phyloP scores from a whole-genome alignment of 1,139 yeast genomes.

The Candida mesenterica region DNA sequence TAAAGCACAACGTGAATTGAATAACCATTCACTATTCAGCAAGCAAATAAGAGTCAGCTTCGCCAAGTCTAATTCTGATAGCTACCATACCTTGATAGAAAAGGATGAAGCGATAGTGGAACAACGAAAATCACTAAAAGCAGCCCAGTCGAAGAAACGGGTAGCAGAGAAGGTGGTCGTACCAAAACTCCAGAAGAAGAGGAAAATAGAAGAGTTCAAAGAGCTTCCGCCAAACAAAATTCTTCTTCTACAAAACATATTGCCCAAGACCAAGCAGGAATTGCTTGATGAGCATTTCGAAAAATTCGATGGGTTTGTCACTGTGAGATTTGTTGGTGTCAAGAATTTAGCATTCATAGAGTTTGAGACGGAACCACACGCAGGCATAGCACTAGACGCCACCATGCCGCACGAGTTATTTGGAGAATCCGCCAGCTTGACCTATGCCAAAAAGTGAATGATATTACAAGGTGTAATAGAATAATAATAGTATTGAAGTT shows the following conservation, averaged over 20 bases:
- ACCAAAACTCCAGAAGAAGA: conserved; percentile 14
- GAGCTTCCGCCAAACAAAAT: conserved; percentile 66
- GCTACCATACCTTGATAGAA: conserved; percentile 12
- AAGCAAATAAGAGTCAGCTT: conserved; percentile 48
- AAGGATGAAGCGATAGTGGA: conserved; percentile 18
- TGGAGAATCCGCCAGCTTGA: conserved; percentile 26
- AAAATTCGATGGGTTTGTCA: conserved; percentile 56
- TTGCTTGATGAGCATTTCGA: conserved; percentile 46
- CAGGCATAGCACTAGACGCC: conserved; percentile 26
- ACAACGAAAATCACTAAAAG: conserved; percentile 15
- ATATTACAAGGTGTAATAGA: neutral
- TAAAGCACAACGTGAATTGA: conserved; percentile 45
- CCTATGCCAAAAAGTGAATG: conserved; percentile 35
- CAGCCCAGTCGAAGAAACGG: conserved; percentile 9
- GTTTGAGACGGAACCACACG: conserved; percentile 49
- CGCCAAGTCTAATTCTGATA: conserved; percentile 52
- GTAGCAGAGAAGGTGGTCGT: conserved; percentile 12
- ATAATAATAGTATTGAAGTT: neutral
- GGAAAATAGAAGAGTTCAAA: conserved; percentile 27
- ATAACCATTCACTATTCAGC: conserved; percentile 49
- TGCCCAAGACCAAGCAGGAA: conserved; percentile 38
- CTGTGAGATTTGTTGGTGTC: conserved; percentile 63
- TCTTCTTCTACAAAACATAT: conserved; percentile 66
- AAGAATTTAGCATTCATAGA: conserved; percentile 81
- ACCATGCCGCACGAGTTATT: conserved; percentile 15